These are phyloP conservation scores for Boletus fagicola DNA, from an alignment of 768 basidiomycete genomes.

Conservation along the genomic window DNA sequence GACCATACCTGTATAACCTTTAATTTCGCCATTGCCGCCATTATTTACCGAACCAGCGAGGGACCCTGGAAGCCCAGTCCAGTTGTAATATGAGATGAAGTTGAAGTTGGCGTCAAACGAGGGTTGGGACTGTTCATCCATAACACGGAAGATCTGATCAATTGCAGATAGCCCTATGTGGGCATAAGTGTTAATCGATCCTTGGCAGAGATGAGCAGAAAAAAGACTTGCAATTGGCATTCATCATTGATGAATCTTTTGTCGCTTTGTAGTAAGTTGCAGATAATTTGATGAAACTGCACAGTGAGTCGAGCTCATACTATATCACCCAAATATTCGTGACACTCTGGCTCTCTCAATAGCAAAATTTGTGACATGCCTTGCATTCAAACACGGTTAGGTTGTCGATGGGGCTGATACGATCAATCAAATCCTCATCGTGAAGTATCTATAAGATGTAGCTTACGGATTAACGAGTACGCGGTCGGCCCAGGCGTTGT, in stretches of 20 bases:
- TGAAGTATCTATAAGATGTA: not conserved
- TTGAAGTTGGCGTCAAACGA: constrained; percentile 71
- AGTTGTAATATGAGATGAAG: constrained; percentile 76
- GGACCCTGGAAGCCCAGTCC: constrained; percentile 66
- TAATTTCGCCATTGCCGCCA: constrained; percentile 72
- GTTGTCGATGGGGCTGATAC: constrained; percentile 59
- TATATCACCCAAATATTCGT: constrained; percentile 21
- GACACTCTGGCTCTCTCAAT: not conserved
- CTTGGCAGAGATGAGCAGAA: not conserved
- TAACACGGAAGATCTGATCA: constrained; percentile 70
- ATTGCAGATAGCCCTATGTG: constrained; percentile 62
- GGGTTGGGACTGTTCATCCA: constrained; percentile 71
- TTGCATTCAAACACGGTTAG: constrained; percentile 81
- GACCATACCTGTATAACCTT: constrained; percentile 68
- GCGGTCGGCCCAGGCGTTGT: constrained; percentile 67
- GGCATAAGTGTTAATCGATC: not conserved
- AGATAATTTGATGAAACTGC: constrained; percentile 77
- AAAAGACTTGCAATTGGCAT: constrained; percentile 53
- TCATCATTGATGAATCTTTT: constrained; percentile 68
- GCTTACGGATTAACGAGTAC: constrained; percentile 75
- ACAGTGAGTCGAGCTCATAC: constrained; percentile 81
- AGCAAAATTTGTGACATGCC: constrained; percentile 34
- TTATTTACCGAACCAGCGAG: constrained; percentile 64
- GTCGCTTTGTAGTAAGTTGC: constrained; percentile 71
- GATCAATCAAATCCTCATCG: not conserved